Conservation (phyloP, 805 yeast species). For the Pichia eremophila region DNA sequence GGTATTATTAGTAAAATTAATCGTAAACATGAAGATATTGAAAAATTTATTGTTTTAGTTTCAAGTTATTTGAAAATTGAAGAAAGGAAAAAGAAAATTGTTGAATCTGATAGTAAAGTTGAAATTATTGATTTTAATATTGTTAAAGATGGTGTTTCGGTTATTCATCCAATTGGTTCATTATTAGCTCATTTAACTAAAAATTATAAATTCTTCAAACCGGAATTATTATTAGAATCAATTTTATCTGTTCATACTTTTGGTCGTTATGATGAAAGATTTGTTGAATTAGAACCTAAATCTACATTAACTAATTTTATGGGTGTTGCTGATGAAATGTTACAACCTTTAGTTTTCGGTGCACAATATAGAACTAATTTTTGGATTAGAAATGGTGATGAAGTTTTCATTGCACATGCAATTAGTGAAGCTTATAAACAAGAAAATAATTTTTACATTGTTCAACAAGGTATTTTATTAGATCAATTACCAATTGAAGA, state of each 20-base stretch:
- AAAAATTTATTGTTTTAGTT: slow-evolving; percentile 29
- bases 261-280: neutral
- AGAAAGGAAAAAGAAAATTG: neutral
- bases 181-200: slow-evolving; percentile 39
- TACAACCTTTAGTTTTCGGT: slow-evolving; percentile 51
- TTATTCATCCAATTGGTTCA: slow-evolving; percentile 52
- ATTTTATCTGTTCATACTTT: slow-evolving; percentile 5
- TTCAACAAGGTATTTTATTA: slow-evolving; percentile 33
- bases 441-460: slow-evolving; percentile 36
- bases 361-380: slow-evolving; percentile 55
- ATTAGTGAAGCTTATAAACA: slow-evolving; percentile 16
- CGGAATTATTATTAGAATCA: slow-evolving; percentile 8
- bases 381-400: slow-evolving; percentile 68
- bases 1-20: slow-evolving; percentile 17
- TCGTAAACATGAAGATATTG: slow-evolving; percentile 13
- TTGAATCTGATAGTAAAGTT: neutral
- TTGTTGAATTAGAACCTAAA: neutral
- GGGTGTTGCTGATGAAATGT: slow-evolving; percentile 38
- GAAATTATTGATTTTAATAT: slow-evolving; percentile 14
- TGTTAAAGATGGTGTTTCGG: slow-evolving; percentile 42
- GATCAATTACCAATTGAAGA: slow-evolving; percentile 29
- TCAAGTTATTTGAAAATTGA: slow-evolving; percentile 23
- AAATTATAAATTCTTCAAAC: slow-evolving; percentile 24
- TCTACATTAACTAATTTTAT: neutral
- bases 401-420: slow-evolving; percentile 16